These are phyloP conservation scores for Arachnomyces sp. DNA, from an alignment of 2,329 filamentous ascomycete species.

Conservation along the genomic window DNA sequence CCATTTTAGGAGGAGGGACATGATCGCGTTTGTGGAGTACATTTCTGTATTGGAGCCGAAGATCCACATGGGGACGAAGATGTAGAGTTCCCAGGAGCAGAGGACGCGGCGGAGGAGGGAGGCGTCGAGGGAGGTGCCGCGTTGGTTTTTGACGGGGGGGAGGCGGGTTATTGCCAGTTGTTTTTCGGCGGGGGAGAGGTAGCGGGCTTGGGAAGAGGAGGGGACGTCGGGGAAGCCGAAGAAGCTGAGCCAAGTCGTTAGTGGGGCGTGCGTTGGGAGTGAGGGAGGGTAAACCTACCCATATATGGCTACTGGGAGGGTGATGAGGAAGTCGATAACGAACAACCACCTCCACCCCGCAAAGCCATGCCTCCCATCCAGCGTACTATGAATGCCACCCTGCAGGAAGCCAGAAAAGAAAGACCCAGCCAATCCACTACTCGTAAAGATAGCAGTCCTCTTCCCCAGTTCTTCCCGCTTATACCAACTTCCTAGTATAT, in stretches of 20 bases:
- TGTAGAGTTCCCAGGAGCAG: slow-evolving; percentile 30
- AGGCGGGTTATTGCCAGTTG: slow-evolving; percentile 24
- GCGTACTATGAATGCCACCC: slow-evolving; percentile 24
- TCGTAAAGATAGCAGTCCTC: slow-evolving; percentile 28
- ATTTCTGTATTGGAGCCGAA: slow-evolving; percentile 65
- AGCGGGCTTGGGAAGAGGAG: slow-evolving; percentile 25
- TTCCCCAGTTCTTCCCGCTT: slow-evolving; percentile 33
- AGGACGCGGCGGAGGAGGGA: slow-evolving; percentile 25
- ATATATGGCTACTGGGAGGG: slow-evolving; percentile 35
- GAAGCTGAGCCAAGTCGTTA: slow-evolving; percentile 14
- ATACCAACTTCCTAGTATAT: slow-evolving; percentile 37
- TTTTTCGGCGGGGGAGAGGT: slow-evolving; percentile 24
- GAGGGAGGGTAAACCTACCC: slow-evolving; percentile 15
- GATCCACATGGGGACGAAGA: slow-evolving; percentile 37
- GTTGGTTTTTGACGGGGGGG: slow-evolving; percentile 14
- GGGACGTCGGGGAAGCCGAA: slow-evolving; percentile 34
- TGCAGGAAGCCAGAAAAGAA: slow-evolving; percentile 32
- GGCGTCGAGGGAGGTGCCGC: slow-evolving; percentile 8
- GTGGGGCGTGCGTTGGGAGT: too few relatives aligned
- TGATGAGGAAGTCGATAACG: slow-evolving; percentile 34
- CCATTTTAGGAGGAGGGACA: slow-evolving; percentile 44
- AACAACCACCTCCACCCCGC: slow-evolving; percentile 32
- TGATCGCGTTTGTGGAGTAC: slow-evolving; percentile 56
- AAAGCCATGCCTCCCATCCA: slow-evolving; percentile 20
- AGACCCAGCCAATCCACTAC: slow-evolving; percentile 25